Base-by-base conservation (phyloP, 768 basidiomycete species). In the Scleroderma bovista region DNA sequence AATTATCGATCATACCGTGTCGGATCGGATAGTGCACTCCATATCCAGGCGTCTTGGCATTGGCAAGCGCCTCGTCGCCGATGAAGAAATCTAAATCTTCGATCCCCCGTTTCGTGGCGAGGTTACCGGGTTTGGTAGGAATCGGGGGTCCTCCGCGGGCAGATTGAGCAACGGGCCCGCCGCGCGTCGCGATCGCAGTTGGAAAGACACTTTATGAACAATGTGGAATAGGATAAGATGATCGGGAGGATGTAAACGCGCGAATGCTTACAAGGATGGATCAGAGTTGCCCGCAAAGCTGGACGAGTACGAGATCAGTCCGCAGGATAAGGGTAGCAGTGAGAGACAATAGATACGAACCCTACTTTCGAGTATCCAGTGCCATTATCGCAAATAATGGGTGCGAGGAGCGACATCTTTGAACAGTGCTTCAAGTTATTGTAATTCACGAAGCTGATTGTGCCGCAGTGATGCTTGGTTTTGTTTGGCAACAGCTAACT, bases 71-170 rank as follows among this genome's bases (percentile, higher is more conserved):
- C 69, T 98, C 96, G 64, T 98, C 93, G 52, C 96, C 96, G 71
- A 99, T 99, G 77, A 88, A 96, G 78, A 98, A 99, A 74, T 99
- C 95, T 55, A 98, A 87, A 69, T 99, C 96, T 69, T 99, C 96
- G 33, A 98, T 87, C 11, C 96, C 96, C 49, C 96, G 84, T 71
- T 97, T 98, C 51, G 90, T 90, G 2, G 95, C 95, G 42, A 97
- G 83, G 70, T 94, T 83, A 3, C 92, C 86, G 8, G 93, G 91
- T 67, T 93, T 93, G 36, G 81, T 71, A 23, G 92, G 88, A 42
- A 93, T 73, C 17, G 89, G 75, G 12, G 92, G 89, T 2, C 86
- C 88, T 37, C 83, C 77, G 44, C 86, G 76, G 9, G 71, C 69
- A 8, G 77, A 52, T 56, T 83, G 78, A 0, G 81, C 52, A 2